These are phyloP conservation scores for Termitomyces sp. DNA, from an alignment of 1,284 basidiomycete genomes.

Conservation along the genomic window DNA sequence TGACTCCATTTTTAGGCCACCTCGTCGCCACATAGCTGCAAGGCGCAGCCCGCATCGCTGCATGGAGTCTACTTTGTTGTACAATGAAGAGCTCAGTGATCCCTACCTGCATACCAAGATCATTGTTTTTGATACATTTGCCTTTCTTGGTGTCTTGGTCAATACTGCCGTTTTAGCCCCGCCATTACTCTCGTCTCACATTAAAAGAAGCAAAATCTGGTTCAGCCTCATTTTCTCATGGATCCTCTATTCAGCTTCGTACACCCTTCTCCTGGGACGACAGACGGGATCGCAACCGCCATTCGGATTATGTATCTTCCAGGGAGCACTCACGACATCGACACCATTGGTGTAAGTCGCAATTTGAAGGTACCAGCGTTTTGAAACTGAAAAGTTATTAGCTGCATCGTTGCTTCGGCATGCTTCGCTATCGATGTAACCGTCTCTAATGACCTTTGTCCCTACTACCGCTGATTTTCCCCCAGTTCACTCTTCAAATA, in stretches of 20 bases:
- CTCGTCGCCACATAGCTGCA: no score
- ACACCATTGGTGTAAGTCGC: neutral
- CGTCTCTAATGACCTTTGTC: neutral
- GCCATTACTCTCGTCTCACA: conserved; percentile 1
- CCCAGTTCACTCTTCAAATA: neutral
- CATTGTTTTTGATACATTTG: neutral
- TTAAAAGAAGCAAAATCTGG: neutral
- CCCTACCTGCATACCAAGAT: neutral
- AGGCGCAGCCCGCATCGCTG: neutral
- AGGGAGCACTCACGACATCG: neutral
- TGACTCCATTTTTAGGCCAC: neutral
- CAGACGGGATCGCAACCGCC: neutral
- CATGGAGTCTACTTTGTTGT: neutral
- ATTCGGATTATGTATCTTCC: neutral
- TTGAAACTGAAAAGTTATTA: neutral
- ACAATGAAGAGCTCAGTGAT: neutral
- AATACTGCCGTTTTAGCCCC: neutral
- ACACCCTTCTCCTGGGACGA: neutral
- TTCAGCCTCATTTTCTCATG: conserved; percentile 1
- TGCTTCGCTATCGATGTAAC: neutral
- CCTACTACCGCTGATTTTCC: neutral
- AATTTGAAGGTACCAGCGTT: neutral
- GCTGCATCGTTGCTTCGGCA: neutral
- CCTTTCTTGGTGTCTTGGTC: neutral
- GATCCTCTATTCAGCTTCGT: conserved; percentile 1